phyloP scores from a whole-genome alignment of 2,329 filamentous ascomycete genomes.

The Colletotrichum coccodes region DNA sequence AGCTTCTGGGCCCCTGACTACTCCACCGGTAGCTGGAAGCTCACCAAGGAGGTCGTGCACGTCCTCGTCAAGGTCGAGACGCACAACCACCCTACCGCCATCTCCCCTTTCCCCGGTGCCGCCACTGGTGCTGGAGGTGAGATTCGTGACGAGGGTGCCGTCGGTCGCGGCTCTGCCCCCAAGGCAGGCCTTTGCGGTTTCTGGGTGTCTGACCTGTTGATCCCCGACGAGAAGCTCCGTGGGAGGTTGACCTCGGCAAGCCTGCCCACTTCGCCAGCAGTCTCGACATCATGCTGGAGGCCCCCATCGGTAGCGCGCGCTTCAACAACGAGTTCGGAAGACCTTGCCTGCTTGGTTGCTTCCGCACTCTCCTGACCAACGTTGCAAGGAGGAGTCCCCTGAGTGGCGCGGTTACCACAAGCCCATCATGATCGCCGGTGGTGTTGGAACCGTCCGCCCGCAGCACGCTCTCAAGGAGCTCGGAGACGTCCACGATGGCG shows the following conservation, averaged over 20 bases:
- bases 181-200: slow-evolving; percentile 94
- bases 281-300: slow-evolving; percentile 97
- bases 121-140: slow-evolving; percentile 96
- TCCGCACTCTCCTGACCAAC: slow-evolving; percentile 85
- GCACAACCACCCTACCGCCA: slow-evolving; percentile 96
- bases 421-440: slow-evolving; percentile 98
- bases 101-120: slow-evolving; percentile 91
- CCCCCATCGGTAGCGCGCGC: slow-evolving; percentile 91
- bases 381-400: slow-evolving; percentile 60
- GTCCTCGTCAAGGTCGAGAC: slow-evolving; percentile 96
- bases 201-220: slow-evolving; percentile 93
- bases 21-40: slow-evolving; percentile 85
- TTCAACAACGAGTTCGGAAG: slow-evolving; percentile 99
- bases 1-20: slow-evolving; percentile 88
- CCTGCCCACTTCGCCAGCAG: slow-evolving; percentile 93
- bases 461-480: slow-evolving; percentile 90
- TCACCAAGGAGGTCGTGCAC: slow-evolving; percentile 87
- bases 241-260: slow-evolving; percentile 91
- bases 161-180: slow-evolving; percentile 90
- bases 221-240: slow-evolving; percentile 86
- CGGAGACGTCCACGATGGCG: slow-evolving; percentile 83
- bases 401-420: slow-evolving; percentile 96
- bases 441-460: slow-evolving; percentile 90
- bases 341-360: slow-evolving; percentile 88
- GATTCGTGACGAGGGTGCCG: slow-evolving; percentile 94